A percentile compares a stretch with the other conserved stretches of the same genome.
Evolutionary conservation across 1,139 yeast genomes (phyloP).

Genomic region (Protomyces pachydermus): DNA sequence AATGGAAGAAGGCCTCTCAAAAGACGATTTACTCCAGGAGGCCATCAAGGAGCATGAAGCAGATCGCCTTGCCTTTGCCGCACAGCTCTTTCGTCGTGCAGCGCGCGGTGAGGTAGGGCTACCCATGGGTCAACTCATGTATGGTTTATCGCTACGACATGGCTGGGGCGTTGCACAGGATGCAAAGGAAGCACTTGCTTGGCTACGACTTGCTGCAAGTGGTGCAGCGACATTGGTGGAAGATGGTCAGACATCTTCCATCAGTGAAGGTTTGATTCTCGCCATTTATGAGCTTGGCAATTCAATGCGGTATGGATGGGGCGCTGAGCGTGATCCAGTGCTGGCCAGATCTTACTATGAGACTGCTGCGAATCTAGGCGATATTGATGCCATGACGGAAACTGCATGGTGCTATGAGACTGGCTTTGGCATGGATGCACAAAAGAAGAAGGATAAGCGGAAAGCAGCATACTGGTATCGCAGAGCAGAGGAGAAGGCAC

Average conservation of each 20-base stretch:
- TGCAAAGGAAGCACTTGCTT: conserved; percentile 53
- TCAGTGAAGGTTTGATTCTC: conserved; percentile 39
- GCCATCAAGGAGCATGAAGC: conserved; percentile 54
- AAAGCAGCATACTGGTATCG: conserved; percentile 72
- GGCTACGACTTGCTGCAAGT: conserved; percentile 53
- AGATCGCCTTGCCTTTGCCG: conserved; percentile 63
- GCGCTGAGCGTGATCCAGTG: conserved; percentile 51
- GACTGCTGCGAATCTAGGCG: conserved; percentile 65
- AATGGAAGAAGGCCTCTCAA: conserved; percentile 5
- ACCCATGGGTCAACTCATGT: conserved; percentile 64
- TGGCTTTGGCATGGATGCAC: conserved; percentile 43
- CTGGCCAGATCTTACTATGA: conserved; percentile 59
- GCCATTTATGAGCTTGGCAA: conserved; percentile 60
- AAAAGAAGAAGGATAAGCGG: conserved; percentile 50
- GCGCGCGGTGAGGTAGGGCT: conserved; percentile 50
- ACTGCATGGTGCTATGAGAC: conserved; percentile 63
- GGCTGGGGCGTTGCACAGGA: conserved; percentile 72
- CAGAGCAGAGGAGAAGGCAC: conserved; percentile 60
- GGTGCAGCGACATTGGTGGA: conserved; percentile 11
- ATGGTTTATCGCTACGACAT: conserved; percentile 61
- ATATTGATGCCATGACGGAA: conserved; percentile 62
- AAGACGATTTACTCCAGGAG: conserved; percentile 13
- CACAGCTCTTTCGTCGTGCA: conserved; percentile 61
- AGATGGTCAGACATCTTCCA: conserved; percentile 9
- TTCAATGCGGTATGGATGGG: conserved; percentile 57